A percentile compares a stretch with the other conserved stretches of the same genome.
phyloP scores from a whole-genome alignment of 768 basidiomycete species.

The Mycena amicta region DNA sequence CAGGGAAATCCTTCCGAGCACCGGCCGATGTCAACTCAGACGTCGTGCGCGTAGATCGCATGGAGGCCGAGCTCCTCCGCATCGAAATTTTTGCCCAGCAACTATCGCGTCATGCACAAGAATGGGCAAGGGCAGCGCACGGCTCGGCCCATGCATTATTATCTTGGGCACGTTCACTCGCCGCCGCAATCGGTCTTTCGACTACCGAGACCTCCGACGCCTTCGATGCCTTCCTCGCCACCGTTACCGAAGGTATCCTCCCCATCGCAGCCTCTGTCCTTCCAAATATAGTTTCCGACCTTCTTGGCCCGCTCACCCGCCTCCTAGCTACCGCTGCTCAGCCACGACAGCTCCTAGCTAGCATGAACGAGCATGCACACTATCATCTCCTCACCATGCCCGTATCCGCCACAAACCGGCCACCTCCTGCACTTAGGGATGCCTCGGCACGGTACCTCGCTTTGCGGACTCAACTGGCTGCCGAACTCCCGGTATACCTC shows the following conservation, averaged over 20 bases:
- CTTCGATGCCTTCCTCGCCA: conserved; percentile 67
- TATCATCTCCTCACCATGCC: conserved; percentile 68
- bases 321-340: conserved; percentile 61
- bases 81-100: conserved; percentile 61
- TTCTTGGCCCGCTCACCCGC: conserved; percentile 60
- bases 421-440: conserved; percentile 65
- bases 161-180: conserved; percentile 68
- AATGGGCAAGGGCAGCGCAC: conserved; percentile 61
- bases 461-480: conserved; percentile 67
- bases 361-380: conserved; percentile 76
- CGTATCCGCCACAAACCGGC: conserved; percentile 62
- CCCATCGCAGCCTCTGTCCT: conserved; percentile 47
- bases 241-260: conserved; percentile 56
- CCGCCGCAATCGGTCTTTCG: conserved; percentile 64
- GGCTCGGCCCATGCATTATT: conserved; percentile 52
- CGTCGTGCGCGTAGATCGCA: conserved; percentile 53
- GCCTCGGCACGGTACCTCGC: conserved; percentile 80
- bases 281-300: conserved; percentile 19
- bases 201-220: conserved; percentile 54
- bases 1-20: conserved; percentile 22
- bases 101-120: conserved; percentile 60
- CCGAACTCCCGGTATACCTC: conserved; percentile 73
- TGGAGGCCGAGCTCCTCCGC: conserved; percentile 59
- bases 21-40: conserved; percentile 37
- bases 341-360: conserved; percentile 66